phyloP scores from a whole-genome alignment of 352 stramenopile species.

The Phytophthora tentaculata region DNA sequence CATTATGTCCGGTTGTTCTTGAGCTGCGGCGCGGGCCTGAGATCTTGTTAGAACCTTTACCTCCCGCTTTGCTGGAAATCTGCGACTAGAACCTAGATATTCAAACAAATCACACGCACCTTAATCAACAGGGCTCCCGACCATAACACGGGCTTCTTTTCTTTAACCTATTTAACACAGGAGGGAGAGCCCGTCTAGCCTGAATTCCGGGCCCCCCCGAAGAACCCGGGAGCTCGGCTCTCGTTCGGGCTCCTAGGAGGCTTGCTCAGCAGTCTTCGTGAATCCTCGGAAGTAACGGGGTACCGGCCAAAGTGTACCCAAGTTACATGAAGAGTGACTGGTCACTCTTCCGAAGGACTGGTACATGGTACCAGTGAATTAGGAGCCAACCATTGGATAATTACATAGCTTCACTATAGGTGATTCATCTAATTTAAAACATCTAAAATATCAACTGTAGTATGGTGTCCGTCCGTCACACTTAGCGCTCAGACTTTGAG shows the following conservation, averaged over 20 bases:
- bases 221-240: background rate
- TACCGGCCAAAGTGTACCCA: too few species aligned
- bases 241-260: background rate
- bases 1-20: background rate
- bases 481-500: too few species aligned
- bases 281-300: too few species aligned
- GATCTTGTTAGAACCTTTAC: background rate
- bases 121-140: background rate
- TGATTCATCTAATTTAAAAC: too few species aligned
- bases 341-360: too few species aligned
- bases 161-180: background rate
- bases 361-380: too few species aligned
- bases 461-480: too few species aligned
- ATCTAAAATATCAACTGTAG: too few species aligned
- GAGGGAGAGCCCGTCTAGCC: background rate
- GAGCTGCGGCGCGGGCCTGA: background rate
- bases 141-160: background rate
- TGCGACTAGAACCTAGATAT: background rate
- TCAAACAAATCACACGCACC: background rate
- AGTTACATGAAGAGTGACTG: too few species aligned
- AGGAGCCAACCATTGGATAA: too few species aligned
- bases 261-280: too few species aligned
- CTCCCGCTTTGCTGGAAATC: background rate
- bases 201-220: background rate
- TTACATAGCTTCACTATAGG: too few species aligned